Evolutionary conservation across 352 stramenopile genomes (phyloP), one percentile per base, ranked within the genome.

Genomic region (Phytophthora ohioensis): DNA sequence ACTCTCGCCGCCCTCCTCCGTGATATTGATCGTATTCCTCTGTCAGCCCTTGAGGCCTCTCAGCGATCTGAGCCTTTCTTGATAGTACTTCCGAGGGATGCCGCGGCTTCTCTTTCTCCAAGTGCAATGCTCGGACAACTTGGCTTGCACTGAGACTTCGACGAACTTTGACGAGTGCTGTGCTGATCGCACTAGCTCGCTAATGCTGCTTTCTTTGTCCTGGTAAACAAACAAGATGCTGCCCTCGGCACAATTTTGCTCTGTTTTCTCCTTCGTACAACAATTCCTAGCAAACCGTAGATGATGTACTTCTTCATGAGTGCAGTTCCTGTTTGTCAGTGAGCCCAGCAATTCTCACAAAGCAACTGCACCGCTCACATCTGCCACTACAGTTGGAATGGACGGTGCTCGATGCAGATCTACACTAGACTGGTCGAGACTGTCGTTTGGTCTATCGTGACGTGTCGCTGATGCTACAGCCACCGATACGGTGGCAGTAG

Each of bases 331-430:
- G 52, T 49, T 67, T 49, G 5, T 21, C 32, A 38, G 21, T 27
- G 21, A 27, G 21, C 21, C 21, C 21, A 27, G 1, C 21, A 27
- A 27, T 43, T 12, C 10, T 76, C 41, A 79, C 52, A 79, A 58
- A 49, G 73, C 54, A 42, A 79, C 67, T 31, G 67, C 67, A 13
- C 67, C 71, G 38, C 67, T 79, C n/a, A 79, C 71, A 51, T 79
- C 71, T 4, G 52, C 61, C 38, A 79, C 67, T 56, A 79, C 61
- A 21, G 71, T 69, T 54, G 67, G 71, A 53, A 64, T 71, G 6
- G 69, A 66, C 34, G 59, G 64, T 52, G 58, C 39, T 52, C 55
- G 65, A 57, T 75, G 59, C 8, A 74, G 39, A 57, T 74, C 58
- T 21, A 57, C 65, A 32, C 13, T 45, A 36, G 57, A 51, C 27